phyloP scores from a whole-genome alignment of 805 yeast species.

The Scheffersomyces spartinae region DNA sequence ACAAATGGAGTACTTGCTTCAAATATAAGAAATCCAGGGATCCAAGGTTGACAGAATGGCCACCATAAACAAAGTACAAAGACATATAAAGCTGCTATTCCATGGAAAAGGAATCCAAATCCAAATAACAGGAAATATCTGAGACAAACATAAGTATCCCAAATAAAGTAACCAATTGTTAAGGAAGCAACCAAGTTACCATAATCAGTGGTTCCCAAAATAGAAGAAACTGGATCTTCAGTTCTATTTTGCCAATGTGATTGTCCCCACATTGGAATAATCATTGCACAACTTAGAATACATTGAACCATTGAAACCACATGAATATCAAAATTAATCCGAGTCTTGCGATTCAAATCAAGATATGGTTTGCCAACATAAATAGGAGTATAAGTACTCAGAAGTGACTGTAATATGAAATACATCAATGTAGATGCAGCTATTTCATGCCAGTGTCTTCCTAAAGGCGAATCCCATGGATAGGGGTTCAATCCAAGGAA shows the following conservation, averaged over 20 bases:
- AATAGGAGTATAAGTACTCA: no score
- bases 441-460: conserved; percentile 76
- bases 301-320: conserved; percentile 83
- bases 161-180: conserved; percentile 77
- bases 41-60: conserved; percentile 77
- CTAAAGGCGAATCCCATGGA: no score
- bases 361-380: no score
- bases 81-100: conserved; percentile 67
- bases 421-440: conserved; percentile 43
- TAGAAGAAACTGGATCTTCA: conserved; percentile 28
- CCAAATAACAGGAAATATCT: conserved; percentile 63
- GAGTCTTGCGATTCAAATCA: no score
- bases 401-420: no score
- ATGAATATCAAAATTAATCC: conserved; percentile 80
- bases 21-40: conserved; percentile 72
- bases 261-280: conserved; percentile 58
- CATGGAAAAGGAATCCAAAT: conserved; percentile 72
- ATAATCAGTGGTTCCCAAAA: conserved; percentile 65
- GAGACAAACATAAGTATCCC: conserved; percentile 76
- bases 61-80: conserved; percentile 46
- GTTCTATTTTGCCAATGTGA: conserved; percentile 26
- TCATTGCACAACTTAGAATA: conserved; percentile 43
- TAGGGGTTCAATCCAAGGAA: no score
- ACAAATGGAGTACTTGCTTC: conserved; percentile 93
- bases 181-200: conserved; percentile 63